These are phyloP conservation scores for Avena insularis DNA, from an alignment of 176 grass and related monocot genomes.

Conservation along the genomic window DNA sequence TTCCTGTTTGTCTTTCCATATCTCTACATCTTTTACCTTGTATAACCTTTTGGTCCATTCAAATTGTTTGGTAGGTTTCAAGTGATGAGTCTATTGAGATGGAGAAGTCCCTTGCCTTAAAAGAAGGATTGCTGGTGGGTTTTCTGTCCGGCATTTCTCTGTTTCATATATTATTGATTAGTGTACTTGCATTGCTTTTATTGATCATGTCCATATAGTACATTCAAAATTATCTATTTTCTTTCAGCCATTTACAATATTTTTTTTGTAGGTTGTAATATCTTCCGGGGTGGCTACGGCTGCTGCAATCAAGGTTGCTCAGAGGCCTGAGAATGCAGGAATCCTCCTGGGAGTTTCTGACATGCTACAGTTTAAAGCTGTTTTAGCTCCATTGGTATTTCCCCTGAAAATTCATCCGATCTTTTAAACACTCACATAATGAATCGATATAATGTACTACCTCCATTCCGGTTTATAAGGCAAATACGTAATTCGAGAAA, in stretches of 20 bases:
- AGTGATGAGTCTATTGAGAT: conserved; percentile 89
- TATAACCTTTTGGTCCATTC: conserved; percentile 26
- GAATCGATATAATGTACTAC: background rate
- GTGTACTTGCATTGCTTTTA: background rate
- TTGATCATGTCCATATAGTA: background rate
- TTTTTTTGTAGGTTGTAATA: conserved; percentile 72
- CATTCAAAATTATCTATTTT: background rate
- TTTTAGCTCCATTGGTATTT: background rate
- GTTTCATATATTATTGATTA: background rate
- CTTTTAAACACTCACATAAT: background rate
- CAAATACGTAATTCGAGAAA: too few relatives aligned
- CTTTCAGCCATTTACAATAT: background rate
- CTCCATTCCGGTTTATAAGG: too few relatives aligned
- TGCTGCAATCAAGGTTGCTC: conserved; percentile 72
- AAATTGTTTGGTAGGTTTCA: conserved; percentile 60
- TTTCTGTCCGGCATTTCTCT: background rate
- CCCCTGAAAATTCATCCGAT: background rate
- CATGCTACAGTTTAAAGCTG: background rate
- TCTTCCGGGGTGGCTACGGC: conserved; percentile 84
- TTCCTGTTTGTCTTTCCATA: background rate
- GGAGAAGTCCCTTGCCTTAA: conserved; percentile 72
- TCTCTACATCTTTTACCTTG: background rate
- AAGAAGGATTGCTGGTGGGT: conserved; percentile 85
- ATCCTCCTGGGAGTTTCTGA: conserved; percentile 27
- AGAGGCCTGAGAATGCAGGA: conserved; percentile 77